Conservation (phyloP, 2,329 filamentous ascomycete species). For the Penicillium sp. region DNA sequence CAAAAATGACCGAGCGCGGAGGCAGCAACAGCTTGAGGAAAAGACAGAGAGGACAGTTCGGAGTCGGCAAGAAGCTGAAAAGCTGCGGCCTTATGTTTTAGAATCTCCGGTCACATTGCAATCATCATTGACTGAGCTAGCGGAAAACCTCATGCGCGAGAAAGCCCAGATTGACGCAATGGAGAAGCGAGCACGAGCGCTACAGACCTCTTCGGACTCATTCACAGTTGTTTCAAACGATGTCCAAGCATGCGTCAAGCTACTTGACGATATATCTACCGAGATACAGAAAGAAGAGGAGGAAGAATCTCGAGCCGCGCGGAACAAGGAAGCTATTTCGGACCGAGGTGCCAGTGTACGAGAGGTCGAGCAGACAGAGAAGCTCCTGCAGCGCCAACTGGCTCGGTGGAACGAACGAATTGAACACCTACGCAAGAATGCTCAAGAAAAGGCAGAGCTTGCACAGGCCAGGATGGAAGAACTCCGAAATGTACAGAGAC, state of each 20-base stretch:
- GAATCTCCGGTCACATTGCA: conserved; percentile 85
- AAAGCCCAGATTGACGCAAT: conserved; percentile 83
- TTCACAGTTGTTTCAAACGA: conserved; percentile 83
- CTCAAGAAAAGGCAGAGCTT: conserved; percentile 74
- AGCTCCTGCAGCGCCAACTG: conserved; percentile 78
- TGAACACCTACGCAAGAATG: conserved; percentile 76
- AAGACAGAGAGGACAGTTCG: conserved; percentile 57
- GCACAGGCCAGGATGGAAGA: conserved; percentile 91
- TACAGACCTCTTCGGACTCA: conserved; percentile 89
- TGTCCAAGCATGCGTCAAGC: conserved; percentile 81
- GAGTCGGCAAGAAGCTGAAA: conserved; percentile 80
- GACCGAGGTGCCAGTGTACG: conserved; percentile 86
- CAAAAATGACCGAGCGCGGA: conserved; percentile 74
- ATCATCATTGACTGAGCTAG: conserved; percentile 76
- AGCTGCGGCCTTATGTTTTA: conserved; percentile 86
- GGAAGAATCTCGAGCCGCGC: conserved; percentile 74
- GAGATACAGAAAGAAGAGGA: conserved; percentile 91
- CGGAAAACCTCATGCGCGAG: conserved; percentile 73
- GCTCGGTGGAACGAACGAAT: conserved; percentile 84
- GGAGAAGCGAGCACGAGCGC: conserved; percentile 80
- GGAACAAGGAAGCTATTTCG: conserved; percentile 81
- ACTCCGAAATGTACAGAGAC: conserved; percentile 74
- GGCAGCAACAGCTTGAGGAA: conserved; percentile 61
- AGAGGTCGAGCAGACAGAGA: conserved; percentile 87
- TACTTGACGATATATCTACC: conserved; percentile 81